Evolutionary conservation across 106 monocot species (phyloP).

Genomic region (Dendrobium huoshanense): DNA sequence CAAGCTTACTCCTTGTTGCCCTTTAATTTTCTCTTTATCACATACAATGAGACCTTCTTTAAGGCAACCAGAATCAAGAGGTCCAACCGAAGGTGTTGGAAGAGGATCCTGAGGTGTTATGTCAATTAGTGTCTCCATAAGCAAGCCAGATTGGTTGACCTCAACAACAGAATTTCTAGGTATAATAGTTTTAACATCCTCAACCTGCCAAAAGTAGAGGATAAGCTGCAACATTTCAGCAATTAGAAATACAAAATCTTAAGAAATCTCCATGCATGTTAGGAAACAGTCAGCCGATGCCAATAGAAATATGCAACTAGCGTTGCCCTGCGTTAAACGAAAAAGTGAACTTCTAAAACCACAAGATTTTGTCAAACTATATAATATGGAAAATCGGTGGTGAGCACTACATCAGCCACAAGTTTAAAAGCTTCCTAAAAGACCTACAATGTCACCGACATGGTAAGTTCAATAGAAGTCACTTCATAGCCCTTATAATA

Average conservation of each 20-base stretch:
- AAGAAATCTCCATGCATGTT: background rate
- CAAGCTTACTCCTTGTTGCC: constrained; percentile 84
- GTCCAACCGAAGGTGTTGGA: constrained; percentile 64
- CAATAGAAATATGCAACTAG: background rate
- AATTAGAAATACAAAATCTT: background rate
- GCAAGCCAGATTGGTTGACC: constrained; percentile 96
- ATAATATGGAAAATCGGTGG: background rate
- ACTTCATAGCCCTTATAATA: background rate
- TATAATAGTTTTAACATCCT: constrained; percentile 84
- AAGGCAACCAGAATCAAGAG: constrained; percentile 59
- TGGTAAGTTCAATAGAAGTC: background rate
- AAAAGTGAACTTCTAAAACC: background rate
- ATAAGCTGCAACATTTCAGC: background rate
- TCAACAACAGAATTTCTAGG: constrained; percentile 89
- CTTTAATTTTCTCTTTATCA: constrained; percentile 71
- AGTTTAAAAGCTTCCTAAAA: background rate
- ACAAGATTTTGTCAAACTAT: background rate
- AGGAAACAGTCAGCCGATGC: no score
- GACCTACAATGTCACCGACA: background rate
- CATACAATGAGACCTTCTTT: constrained; percentile 90
- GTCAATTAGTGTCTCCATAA: constrained; percentile 96
- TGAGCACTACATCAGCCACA: background rate
- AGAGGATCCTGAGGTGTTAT: constrained; percentile 90
- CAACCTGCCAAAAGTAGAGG: constrained; percentile 40
- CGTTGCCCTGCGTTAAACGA: background rate